Evolutionary conservation across 164 flowering plant species (phyloP).

Genomic region (Akebia trifoliata): DNA sequence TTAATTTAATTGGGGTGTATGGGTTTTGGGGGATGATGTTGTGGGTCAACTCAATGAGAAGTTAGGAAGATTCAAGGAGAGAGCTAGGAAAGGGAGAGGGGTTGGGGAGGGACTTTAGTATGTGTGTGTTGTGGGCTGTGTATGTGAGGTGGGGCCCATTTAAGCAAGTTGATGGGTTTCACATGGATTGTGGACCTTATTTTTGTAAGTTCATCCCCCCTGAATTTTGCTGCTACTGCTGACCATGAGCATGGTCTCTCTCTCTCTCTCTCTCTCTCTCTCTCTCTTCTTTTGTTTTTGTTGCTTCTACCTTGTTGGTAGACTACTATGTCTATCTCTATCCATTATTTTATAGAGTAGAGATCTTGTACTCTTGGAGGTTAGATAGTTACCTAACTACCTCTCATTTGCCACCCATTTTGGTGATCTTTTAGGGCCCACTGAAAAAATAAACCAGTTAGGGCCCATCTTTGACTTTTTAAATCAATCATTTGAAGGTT

Average conservation of each 20-base stretch:
- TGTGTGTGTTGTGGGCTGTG: constrained; percentile 48
- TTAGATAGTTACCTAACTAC: no score
- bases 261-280: constrained; percentile 8
- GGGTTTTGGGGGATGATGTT: constrained; percentile 1
- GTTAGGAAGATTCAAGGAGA: constrained; percentile 56
- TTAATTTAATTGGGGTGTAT: constrained; percentile 1
- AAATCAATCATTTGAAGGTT: no score
- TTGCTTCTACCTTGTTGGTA: background rate
- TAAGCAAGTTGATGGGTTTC: constrained; percentile 64
- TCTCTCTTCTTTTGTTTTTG: background rate
- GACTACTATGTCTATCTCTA: background rate
- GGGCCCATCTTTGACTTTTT: no score
- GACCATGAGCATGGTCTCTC: constrained; percentile 36
- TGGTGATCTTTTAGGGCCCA: no score
- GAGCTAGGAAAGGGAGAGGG: constrained; percentile 8
- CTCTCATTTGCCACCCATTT: no score
- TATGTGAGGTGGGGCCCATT: constrained; percentile 39
- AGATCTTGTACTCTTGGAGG: background rate
- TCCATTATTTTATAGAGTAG: background rate
- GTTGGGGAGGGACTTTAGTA: constrained; percentile 11
- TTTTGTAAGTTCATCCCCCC: constrained; percentile 69
- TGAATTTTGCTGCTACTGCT: constrained; percentile 37
- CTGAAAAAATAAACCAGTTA: no score
- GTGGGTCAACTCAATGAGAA: constrained; percentile 39
- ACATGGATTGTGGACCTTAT: constrained; percentile 64